These are phyloP conservation scores for Knoxia roxburghii DNA, from an alignment of 257 asterid species.

Conservation along the genomic window DNA sequence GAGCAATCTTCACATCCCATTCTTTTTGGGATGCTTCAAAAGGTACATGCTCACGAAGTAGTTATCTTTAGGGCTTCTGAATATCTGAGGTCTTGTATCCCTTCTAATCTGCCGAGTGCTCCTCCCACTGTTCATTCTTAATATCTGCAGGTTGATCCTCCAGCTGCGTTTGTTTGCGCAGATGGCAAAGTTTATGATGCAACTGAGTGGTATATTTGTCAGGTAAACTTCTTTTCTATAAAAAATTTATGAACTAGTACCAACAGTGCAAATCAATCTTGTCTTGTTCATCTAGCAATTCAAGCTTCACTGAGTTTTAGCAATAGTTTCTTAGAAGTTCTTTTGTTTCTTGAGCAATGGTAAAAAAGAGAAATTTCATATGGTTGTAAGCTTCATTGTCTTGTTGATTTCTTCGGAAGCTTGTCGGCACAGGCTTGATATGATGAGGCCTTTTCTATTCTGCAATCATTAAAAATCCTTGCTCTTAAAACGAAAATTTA, in stretches of 20 bases:
- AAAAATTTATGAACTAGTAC: neutral
- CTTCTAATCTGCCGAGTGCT: constrained; percentile 14
- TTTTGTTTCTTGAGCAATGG: neutral
- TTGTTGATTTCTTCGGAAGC: neutral
- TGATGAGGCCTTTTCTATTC: neutral
- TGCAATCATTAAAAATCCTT: too few relatives aligned
- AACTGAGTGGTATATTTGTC: constrained; percentile 94
- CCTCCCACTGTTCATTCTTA: constrained; percentile 11
- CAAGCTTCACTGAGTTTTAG: neutral
- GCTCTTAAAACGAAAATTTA: neutral
- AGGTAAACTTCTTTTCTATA: constrained; percentile 34
- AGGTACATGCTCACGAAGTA: constrained; percentile 35
- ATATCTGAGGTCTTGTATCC: neutral
- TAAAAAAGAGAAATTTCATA: neutral
- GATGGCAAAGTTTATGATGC: constrained; percentile 80
- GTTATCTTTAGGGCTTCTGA: neutral
- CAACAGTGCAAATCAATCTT: neutral
- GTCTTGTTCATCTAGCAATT: neutral
- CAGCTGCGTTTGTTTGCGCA: constrained; percentile 83
- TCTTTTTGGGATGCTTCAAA: constrained; percentile 76
- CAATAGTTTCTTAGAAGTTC: neutral
- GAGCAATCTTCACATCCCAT: constrained; percentile 86
- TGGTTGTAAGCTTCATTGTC: neutral
- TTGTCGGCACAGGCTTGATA: neutral
- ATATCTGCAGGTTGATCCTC: constrained; percentile 62